phyloP scores from a whole-genome alignment of 1,284 basidiomycete species.

The Malassezia equina region DNA sequence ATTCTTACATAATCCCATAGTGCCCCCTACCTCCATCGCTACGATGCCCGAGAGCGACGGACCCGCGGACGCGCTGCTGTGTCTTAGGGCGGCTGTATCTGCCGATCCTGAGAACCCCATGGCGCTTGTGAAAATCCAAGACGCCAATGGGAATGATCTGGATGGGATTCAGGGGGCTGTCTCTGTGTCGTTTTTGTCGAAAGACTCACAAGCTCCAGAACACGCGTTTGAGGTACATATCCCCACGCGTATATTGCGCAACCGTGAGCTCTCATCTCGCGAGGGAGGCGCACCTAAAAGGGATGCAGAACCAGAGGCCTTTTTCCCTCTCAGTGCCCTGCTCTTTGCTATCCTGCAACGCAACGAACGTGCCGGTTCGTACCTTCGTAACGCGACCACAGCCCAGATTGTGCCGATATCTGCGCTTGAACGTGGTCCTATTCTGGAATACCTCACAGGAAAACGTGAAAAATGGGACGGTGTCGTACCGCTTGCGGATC shows the following conservation, averaged over 20 bases:
- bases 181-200: slow-evolving; percentile 1
- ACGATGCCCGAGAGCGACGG: not conserved
- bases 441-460: slow-evolving; percentile 39
- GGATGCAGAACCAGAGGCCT: slow-evolving; percentile 23
- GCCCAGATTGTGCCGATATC: slow-evolving; percentile 32
- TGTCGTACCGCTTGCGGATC: slow-evolving; percentile 15
- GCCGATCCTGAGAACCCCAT: slow-evolving; percentile 4
- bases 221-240: slow-evolving; percentile 2
- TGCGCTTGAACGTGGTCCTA: slow-evolving; percentile 30
- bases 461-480: slow-evolving; percentile 33
- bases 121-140: not conserved
- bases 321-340: slow-evolving; percentile 34
- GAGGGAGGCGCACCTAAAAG: slow-evolving; percentile 15
- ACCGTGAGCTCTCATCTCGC: slow-evolving; percentile 12
- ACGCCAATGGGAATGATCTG: not conserved
- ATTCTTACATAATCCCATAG: not conserved
- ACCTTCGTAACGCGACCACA: slow-evolving; percentile 33
- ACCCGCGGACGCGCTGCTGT: slow-evolving; percentile 5
- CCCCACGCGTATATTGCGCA: slow-evolving; percentile 22
- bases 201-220: slow-evolving; percentile 2
- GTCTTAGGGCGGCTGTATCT: slow-evolving; percentile 3
- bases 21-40: not conserved
- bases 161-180: not conserved
- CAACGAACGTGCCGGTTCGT: slow-evolving; percentile 34
- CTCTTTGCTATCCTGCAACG: slow-evolving; percentile 35